Evolutionary conservation across 768 basidiomycete species (phyloP), one percentile per base, ranked within the genome.

Genomic region (Piloderma croceum): DNA sequence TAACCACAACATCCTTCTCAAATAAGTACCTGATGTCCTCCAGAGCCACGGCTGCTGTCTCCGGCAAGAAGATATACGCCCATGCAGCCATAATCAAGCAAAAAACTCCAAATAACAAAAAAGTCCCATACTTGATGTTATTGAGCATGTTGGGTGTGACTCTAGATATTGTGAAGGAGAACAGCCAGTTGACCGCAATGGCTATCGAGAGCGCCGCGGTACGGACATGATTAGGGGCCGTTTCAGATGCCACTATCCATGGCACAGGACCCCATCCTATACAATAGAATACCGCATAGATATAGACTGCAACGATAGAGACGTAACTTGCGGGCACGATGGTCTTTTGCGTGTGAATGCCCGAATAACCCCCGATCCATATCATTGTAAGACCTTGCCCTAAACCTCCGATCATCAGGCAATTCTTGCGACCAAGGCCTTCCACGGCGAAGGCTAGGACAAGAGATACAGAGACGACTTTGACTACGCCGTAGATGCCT

Each of bases 341-440:
- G n/a, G 42, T 52, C 3, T 42, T 44, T 7, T 46, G 39, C 2
- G 62, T 57, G 43, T 69, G 65, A 19, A 70, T 45, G 9, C 51
- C 64, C 29, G 53, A 58, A 50, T 65, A 74, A 2, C 59, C 63
- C 10, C 63, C 69, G 35, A 72, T 67, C 67, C 67, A 73, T n/a
- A 71, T 58, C 70, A 73, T 72, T 54, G 53, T 69, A 7, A 58
- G 42, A 5, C 65, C 66, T 47, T 77, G 76, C 5, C 73, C 71
- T 5, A 74, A 41, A 17, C 71, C 71, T 10, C 74, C 73, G 29
- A 70, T 57, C 31, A 78, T 59, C 13, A 77, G 58, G 41, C 69
- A 74, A 33, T 49, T 58, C 46, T 76, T 77, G 36, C 73, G 65
- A 3, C 76, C 76, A 25, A 69, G 40, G 24, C 58, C 46, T 45